A percentile compares a stretch with the other conserved stretches of the same genome.
These are phyloP conservation scores for Colletotrichum siamense DNA, from an alignment of 2,329 filamentous ascomycete genomes.

Conservation along the genomic window DNA sequence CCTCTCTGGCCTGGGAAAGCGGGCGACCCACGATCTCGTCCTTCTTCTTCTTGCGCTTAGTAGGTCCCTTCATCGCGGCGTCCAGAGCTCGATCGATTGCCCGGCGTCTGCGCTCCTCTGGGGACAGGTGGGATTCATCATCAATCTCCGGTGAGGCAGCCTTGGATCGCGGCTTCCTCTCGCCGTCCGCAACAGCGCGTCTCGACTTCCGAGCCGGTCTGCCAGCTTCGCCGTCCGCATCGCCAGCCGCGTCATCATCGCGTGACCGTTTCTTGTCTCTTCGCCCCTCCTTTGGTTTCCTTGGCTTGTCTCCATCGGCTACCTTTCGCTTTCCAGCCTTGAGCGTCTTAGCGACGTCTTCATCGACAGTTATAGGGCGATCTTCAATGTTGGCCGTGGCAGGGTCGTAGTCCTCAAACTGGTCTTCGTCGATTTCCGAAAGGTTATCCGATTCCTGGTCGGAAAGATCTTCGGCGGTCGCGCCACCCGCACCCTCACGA, in stretches of 20 bases:
- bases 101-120: constrained; percentile 82
- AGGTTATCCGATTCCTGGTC: constrained; percentile 66
- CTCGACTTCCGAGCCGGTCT: constrained; percentile 51
- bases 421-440: constrained; percentile 73
- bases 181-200: constrained; percentile 43
- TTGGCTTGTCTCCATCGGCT: constrained; percentile 64
- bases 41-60: constrained; percentile 78
- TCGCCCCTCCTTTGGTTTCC: constrained; percentile 78
- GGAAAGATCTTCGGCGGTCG: constrained; percentile 46
- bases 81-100: constrained; percentile 89
- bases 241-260: constrained; percentile 55
- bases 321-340: constrained; percentile 73
- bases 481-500: constrained; percentile 41
- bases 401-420: constrained; percentile 74
- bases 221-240: constrained; percentile 46
- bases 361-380: constrained; percentile 70
- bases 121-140: constrained; percentile 79
- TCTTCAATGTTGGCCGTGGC: constrained; percentile 68
- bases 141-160: constrained; percentile 61
- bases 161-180: constrained; percentile 53
- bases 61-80: constrained; percentile 82
- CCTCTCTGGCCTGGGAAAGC: background rate
- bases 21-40: constrained; percentile 77
- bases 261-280: constrained; percentile 69
- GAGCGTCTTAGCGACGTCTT: constrained; percentile 66